Conservation (phyloP, 768 basidiomycete species). For the Tricholoma saponaceum region DNA sequence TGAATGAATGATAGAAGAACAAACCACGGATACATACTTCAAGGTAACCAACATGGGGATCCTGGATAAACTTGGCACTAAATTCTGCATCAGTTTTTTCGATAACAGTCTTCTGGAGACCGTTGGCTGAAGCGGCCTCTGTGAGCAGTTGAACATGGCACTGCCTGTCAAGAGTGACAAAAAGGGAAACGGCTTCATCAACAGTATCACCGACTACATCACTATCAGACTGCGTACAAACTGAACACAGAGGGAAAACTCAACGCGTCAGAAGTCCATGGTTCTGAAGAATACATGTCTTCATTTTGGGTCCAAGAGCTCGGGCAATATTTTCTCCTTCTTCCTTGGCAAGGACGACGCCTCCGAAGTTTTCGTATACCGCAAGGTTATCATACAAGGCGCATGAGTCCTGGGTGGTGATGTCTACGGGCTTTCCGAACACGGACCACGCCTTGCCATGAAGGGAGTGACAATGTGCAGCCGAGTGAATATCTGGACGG, state of each 20-base stretch:
- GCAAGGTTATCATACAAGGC: conserved; percentile 40
- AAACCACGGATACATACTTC: conserved; percentile 8
- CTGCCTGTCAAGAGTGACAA: conserved; percentile 37
- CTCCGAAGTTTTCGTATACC: conserved; percentile 43
- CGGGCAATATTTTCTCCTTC: conserved; percentile 44
- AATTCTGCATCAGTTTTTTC: conserved; percentile 21
- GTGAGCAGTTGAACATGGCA: conserved; percentile 46
- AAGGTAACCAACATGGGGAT: conserved; percentile 15
- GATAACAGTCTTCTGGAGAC: conserved; percentile 19
- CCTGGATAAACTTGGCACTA: conserved; percentile 17
- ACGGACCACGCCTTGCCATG: conserved; percentile 48
- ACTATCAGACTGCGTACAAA: not conserved
- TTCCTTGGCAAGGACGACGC: conserved; percentile 40
- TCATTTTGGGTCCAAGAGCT: conserved; percentile 35
- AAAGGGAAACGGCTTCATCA: conserved; percentile 39
- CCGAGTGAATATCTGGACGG: conserved; percentile 44
- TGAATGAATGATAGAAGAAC: not conserved
- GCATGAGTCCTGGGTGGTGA: conserved; percentile 41
- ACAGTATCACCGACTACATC: conserved; percentile 32
- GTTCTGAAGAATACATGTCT: conserved; percentile 40
- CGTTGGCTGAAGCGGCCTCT: conserved; percentile 33
- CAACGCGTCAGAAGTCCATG: conserved; percentile 32
- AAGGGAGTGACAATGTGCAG: conserved; percentile 45
- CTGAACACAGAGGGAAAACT: not conserved
- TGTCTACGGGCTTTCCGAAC: conserved; percentile 38